Evolutionary conservation across 163 green algal species (phyloP).

Genomic region (Trebouxia gelatinosa): DNA sequence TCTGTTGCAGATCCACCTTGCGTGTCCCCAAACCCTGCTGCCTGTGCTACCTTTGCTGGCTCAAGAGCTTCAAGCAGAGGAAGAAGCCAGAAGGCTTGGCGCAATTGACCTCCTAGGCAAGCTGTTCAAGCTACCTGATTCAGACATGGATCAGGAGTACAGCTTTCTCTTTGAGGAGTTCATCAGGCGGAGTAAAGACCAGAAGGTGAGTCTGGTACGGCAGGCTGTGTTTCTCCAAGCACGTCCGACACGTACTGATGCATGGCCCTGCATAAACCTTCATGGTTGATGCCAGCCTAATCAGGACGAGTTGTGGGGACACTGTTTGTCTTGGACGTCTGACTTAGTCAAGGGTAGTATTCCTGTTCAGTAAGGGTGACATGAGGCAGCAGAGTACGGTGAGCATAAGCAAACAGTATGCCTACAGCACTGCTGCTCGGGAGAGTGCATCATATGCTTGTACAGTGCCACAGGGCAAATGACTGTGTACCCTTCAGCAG

Average conservation of each 20-base stretch:
- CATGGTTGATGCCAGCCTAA: background rate
- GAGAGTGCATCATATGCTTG: no score
- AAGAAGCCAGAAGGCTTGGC: conserved; percentile 45
- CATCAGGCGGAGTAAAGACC: conserved; percentile 58
- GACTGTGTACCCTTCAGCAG: no score
- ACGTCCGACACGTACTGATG: background rate
- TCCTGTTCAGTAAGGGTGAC: no score
- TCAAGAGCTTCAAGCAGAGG: conserved; percentile 51
- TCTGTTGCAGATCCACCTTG: conserved; percentile 56
- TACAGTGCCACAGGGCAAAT: no score
- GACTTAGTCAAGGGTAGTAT: no score
- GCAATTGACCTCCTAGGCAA: conserved; percentile 55
- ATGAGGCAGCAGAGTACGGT: no score
- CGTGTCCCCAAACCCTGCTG: conserved; percentile 64
- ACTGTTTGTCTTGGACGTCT: no score
- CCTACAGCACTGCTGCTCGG: no score
- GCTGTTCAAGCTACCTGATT: conserved; percentile 48
- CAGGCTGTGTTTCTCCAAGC: no score
- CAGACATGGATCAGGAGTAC: conserved; percentile 37
- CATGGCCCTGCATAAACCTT: background rate
- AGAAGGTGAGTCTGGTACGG: conserved; percentile 33
- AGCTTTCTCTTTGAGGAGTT: conserved; percentile 51
- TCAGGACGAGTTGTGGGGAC: no score
- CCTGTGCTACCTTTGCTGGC: conserved; percentile 66
- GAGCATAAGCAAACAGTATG: no score